A percentile compares a stretch with the other conserved stretches of the same genome.
phyloP scores from a whole-genome alignment of 306 rosid species.

The Sicyos baderoa region DNA sequence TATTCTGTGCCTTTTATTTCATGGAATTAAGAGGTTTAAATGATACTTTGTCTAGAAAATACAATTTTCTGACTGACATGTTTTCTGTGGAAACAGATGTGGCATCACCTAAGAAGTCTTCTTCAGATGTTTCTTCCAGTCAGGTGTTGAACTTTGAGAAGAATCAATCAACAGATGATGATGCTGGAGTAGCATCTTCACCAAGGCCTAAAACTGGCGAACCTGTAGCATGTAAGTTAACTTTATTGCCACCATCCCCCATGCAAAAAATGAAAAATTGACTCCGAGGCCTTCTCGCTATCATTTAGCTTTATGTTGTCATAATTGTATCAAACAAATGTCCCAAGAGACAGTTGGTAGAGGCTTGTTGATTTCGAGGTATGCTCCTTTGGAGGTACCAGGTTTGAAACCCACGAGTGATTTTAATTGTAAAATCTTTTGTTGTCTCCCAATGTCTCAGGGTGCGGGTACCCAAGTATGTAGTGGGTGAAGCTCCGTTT shows the following conservation, averaged over 20 bases:
- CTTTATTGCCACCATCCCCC: constrained; percentile 20
- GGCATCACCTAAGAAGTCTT: constrained; percentile 44
- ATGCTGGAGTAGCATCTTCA: constrained; percentile 53
- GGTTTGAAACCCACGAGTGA: too few relatives aligned
- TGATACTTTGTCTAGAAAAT: neutral
- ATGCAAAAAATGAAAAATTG: neutral
- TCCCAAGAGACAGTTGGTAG: too few relatives aligned
- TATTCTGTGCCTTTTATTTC: neutral
- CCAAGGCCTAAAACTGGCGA: constrained; percentile 46
- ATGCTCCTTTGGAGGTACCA: too few relatives aligned
- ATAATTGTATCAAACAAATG: neutral
- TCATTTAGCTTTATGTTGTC: constrained; percentile 2
- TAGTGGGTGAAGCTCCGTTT: too few relatives aligned
- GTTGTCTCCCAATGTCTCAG: too few relatives aligned
- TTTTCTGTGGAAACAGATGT: constrained; percentile 44
- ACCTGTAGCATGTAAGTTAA: constrained; percentile 60
- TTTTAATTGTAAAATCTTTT: too few relatives aligned
- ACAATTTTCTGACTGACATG: constrained; percentile 16
- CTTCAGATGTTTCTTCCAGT: constrained; percentile 25
- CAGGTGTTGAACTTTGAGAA: constrained; percentile 47
- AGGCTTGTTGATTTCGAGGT: too few relatives aligned
- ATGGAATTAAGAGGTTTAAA: neutral
- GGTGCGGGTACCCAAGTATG: too few relatives aligned
- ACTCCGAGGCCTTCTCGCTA: neutral
- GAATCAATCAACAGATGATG: constrained; percentile 50